These are phyloP conservation scores for Amanita jacksonii DNA, from an alignment of 768 basidiomycete genomes.

Conservation along the genomic window DNA sequence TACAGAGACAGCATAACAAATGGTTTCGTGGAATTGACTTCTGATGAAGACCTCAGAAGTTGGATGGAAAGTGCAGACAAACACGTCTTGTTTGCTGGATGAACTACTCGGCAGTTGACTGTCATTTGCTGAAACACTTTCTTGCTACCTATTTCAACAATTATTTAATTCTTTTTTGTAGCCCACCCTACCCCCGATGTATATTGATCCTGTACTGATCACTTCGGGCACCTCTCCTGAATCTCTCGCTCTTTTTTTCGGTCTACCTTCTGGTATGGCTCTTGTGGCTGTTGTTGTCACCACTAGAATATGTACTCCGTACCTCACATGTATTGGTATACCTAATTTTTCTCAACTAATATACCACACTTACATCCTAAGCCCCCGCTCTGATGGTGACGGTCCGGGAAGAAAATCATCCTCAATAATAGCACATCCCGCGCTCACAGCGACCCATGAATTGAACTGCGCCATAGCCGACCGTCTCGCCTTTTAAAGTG, in stretches of 20 bases:
- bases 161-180: conserved; percentile 2
- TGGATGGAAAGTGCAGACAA: conserved; percentile 80
- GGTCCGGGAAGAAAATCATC: too few relatives aligned
- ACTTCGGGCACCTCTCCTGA: not conserved
- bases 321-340: not conserved
- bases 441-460: too few relatives aligned
- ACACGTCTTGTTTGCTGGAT: conserved; percentile 77
- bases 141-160: not conserved
- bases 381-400: too few relatives aligned
- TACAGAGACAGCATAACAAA: conserved; percentile 70
- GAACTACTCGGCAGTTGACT: conserved; percentile 7
- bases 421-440: too few relatives aligned
- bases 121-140: not conserved
- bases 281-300: too few relatives aligned
- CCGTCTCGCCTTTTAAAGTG: too few relatives aligned
- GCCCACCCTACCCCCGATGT: conserved; percentile 1
- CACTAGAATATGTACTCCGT: not conserved
- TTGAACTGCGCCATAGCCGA: too few relatives aligned
- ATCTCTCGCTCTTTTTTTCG: not conserved
- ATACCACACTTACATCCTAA: too few relatives aligned
- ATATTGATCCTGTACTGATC: not conserved
- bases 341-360: too few relatives aligned
- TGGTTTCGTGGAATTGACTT: conserved; percentile 50
- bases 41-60: conserved; percentile 51
- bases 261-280: too few relatives aligned